Evolutionary conservation across 2,329 filamentous ascomycete species (phyloP), one percentile per base, ranked within the genome.

Genomic region (Nemania sp.): DNA sequence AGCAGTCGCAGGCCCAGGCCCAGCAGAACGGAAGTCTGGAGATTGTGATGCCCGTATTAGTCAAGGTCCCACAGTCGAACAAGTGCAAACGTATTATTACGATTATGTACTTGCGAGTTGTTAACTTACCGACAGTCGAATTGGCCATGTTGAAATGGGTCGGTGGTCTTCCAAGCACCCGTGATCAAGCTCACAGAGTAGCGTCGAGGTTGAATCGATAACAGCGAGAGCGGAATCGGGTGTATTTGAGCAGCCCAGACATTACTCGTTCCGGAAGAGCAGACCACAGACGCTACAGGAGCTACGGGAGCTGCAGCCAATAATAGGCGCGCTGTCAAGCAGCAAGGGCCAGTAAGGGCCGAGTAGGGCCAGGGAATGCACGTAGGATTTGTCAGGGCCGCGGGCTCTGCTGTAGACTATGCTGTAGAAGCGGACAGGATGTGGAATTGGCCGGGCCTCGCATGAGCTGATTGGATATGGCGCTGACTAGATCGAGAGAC

Each of bases 151-250:
- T 61, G 41, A 40, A 55, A 22, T 69, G 56, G 71, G 60, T 31
- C 70, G 64, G 36, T 68, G 9, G 28, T 28, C n/a, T n/a, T n/a
- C n/a, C n/a, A n/a, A n/a, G n/a, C n/a, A n/a, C n/a, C n/a, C 71
- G 52, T 72, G 73, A 19, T 49, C 59, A 40, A n/a, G n/a, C n/a
- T n/a, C n/a, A n/a, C n/a, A n/a, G n/a, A n/a, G n/a, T n/a, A n/a
- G n/a, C n/a, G n/a, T n/a, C n/a, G n/a, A n/a, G n/a, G n/a, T n/a
- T n/a, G n/a, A n/a, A n/a, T n/a, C n/a, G n/a, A n/a, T n/a, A n/a
- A n/a, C n/a, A n/a, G n/a, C n/a, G n/a, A 62, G 58, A 26, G 64
- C 59, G 9, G 61, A 60, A 43, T 61, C 62, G 48, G 57, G 55
- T 19, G 56, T 57, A 54, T 61, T 64, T 37, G 30, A 20, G 55